These are phyloP conservation scores for Ochetophila trinervis DNA, from an alignment of 306 rosid genomes.

Conservation along the genomic window DNA sequence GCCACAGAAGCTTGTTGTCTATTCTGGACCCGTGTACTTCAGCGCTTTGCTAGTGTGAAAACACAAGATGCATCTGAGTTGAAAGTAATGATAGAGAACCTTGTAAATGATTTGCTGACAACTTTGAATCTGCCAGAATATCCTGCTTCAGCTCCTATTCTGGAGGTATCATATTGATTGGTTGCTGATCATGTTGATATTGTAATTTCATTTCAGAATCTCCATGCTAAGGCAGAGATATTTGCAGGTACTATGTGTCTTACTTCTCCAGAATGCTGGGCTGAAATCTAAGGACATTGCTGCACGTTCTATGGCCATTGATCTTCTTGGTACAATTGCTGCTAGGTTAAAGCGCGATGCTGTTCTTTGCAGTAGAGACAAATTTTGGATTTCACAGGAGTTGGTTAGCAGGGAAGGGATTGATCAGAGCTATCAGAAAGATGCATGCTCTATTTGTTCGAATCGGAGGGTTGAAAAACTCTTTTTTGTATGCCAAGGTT, in stretches of 20 bases:
- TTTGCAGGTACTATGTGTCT: conserved; percentile 87
- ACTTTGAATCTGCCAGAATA: conserved; percentile 89
- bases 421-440: conserved; percentile 45
- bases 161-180: conserved; percentile 61
- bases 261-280: conserved; percentile 91
- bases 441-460: conserved; percentile 71
- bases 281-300: conserved; percentile 77
- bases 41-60: conserved; percentile 81
- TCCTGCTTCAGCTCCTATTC: conserved; percentile 89
- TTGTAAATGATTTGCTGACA: conserved; percentile 82
- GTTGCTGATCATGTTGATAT: conserved; percentile 14
- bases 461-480: conserved; percentile 57
- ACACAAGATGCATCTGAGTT: conserved; percentile 87
- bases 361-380: conserved; percentile 57
- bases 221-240: conserved; percentile 32
- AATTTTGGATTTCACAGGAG: conserved; percentile 79
- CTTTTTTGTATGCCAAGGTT: conserved; percentile 52
- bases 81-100: conserved; percentile 87
- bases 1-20: conserved; percentile 72
- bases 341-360: conserved; percentile 99
- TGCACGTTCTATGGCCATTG: conserved; percentile 90
- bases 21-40: conserved; percentile 89
- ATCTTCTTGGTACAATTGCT: conserved; percentile 96
- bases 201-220: conserved; percentile 18
- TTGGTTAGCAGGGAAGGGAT: conserved; percentile 44